Evolutionary conservation across 768 basidiomycete species (phyloP), one percentile per base, ranked within the genome.

Genomic region (Lactarius evosmus): DNA sequence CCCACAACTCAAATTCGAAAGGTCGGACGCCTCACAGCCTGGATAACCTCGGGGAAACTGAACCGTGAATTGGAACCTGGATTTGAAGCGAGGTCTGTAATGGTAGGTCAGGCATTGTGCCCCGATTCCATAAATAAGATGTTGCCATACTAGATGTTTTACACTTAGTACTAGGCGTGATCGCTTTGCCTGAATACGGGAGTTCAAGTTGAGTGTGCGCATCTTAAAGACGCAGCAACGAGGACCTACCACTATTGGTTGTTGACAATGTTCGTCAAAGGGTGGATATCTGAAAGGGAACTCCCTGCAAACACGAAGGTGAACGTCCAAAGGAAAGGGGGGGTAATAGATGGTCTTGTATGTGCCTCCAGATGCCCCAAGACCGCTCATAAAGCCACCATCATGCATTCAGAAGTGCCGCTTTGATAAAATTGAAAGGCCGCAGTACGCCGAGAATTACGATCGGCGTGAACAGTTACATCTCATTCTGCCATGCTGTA

Each of bases 241-340:
- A n/a, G 5, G 16, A 33, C 41, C 17, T 17, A 62, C 29, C 46
- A 33, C 29, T 57, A 34, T 32, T 27, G 17, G 44, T 27, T 56
- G 36, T 40, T 17, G 29, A 33, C 61, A 57, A 56, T 4, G 17
- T 8, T 40, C 38, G 36, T 32, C 16, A 57, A 41, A 30, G 30
- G 30, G n/a, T n/a, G n/a, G 29, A 56, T 33, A 17, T 4, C 46
- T 61, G 60, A 44, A 40, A 40, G 46, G 49, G 54, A 29, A 49
- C 19, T 17, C 3, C 16, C 33, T n/a, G n/a, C n/a, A n/a, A n/a
- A n/a, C n/a, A n/a, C n/a, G n/a, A 7, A 7, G 54, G 19, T 29
- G 22, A 54, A 14, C 14, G 60, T 36, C 53, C 53, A 34, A 22
- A 25, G 33, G 53, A 5, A 36, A n/a, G 22, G 12, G 17, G 5